Base-by-base conservation (phyloP, 495 filamentous ascomycete species). In the Recurvomyces mirabilis region DNA sequence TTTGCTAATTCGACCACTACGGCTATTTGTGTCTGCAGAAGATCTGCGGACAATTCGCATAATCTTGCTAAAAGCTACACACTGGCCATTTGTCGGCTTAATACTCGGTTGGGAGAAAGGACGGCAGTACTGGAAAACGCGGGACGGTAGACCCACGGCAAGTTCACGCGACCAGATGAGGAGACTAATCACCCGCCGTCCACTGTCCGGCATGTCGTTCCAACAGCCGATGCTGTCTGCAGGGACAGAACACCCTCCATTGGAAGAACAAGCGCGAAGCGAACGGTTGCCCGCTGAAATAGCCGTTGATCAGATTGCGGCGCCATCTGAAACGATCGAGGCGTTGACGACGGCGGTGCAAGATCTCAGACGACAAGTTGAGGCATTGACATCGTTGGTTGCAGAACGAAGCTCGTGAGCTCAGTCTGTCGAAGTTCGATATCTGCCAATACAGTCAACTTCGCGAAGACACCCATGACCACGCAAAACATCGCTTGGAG, bases 1-100 rank as follows among this genome's bases (percentile, higher is more conserved):
- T 0, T 72, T 94, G 32, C 73, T 87, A 48, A 79, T 94, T 53
- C 81, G 89, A 28, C 89, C 89, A 1, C 66, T 94, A 46, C 74
- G 88, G 48, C 65, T 94, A 19, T 73, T 88, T 47, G 54, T 94
- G 17, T 69, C 84, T 2, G 74, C 84, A 10, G 78, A 79, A 47
- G 71, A 74, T 33, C 70, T 93, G 30, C 80, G 87, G 28, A 68
- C 68, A 22, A 74, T 74, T 23, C 80, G 87, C 40, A 94, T 94
- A 53, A 54, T 84, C 33, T 68, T 93, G 17, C 73, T 94, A 25
- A 85, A 86, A 58, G 66, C 72, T 37, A 82, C 79, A 0, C 79
- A 84, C 56, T 61, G 72, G 23, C 76, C 78, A 5, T 78, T 76
- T 53, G 75, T 82, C 17, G 69, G 64, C 18, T 62, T 77, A 34